A percentile compares a stretch with the other conserved stretches of the same genome.
Conservation (phyloP, 1,284 basidiomycete genomes). For the Ceratobasidium sp. region DNA sequence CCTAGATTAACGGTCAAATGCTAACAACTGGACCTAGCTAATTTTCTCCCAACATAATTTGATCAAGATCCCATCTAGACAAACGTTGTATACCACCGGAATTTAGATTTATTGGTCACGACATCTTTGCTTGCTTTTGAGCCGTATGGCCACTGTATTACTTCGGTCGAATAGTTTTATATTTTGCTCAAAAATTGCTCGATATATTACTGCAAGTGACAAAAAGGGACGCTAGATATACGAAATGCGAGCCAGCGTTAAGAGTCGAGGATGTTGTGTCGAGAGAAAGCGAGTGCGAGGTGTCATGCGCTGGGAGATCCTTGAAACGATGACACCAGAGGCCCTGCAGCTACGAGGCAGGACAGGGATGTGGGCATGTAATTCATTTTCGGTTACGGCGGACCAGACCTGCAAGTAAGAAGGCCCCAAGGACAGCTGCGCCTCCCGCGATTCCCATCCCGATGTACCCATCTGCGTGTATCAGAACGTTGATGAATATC, state of each 20-base stretch:
- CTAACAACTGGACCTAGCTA: constrained; percentile 38
- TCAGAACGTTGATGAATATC: constrained; percentile 2
- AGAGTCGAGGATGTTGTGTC: background rate
- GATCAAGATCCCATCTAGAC: constrained; percentile 18
- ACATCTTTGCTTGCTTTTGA: constrained; percentile 20
- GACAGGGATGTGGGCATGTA: constrained; percentile 24
- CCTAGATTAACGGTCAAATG: background rate
- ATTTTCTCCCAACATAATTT: constrained; percentile 46
- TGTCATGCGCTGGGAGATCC: constrained; percentile 24
- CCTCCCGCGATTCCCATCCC: constrained; percentile 96
- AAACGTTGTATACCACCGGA: constrained; percentile 4
- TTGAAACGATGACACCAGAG: constrained; percentile 30
- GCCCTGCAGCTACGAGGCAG: constrained; percentile 34
- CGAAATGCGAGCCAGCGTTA: background rate
- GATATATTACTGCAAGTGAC: constrained; percentile 42
- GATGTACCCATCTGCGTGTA: constrained; percentile 80
- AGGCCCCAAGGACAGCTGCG: constrained; percentile 84
- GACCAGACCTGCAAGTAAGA: constrained; percentile 84
- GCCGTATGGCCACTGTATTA: constrained; percentile 39
- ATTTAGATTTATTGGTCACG: background rate
- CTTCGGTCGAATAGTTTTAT: constrained; percentile 27
- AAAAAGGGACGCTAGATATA: background rate
- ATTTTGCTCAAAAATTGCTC: constrained; percentile 24
- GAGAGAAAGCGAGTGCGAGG: background rate
- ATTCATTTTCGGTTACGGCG: constrained; percentile 62